These are phyloP conservation scores for Fusarium setosum DNA, from an alignment of 2,329 filamentous ascomycete genomes.

Conservation along the genomic window DNA sequence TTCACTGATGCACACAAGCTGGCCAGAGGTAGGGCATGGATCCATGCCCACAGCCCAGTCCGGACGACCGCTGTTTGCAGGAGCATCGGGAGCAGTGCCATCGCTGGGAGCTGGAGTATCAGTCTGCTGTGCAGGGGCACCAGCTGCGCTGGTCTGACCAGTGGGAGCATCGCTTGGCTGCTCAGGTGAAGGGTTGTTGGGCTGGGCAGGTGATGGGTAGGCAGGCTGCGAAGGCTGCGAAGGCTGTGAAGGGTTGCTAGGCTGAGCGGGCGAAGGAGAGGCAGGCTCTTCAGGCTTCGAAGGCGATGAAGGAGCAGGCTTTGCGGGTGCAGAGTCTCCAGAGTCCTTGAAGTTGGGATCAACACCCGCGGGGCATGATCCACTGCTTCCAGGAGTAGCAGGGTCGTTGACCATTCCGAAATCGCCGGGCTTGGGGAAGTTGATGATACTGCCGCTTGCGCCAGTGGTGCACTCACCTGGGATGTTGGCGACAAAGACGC, in stretches of 20 bases:
- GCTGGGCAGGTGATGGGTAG: neutral
- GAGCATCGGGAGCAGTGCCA: neutral
- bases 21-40: conserved; percentile 25
- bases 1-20: conserved; percentile 29
- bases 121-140: neutral
- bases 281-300: conserved; percentile 10
- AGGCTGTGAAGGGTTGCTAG: neutral
- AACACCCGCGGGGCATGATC: conserved; percentile 26
- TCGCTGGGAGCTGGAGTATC: neutral
- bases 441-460: conserved; percentile 31
- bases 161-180: neutral
- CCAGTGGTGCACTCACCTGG: conserved; percentile 39
- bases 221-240: conserved; percentile 10
- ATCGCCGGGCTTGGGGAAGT: conserved; percentile 39
- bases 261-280: neutral
- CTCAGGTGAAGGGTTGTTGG: neutral
- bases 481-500: conserved; percentile 40
- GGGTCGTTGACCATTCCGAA: conserved; percentile 37
- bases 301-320: conserved; percentile 1
- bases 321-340: conserved; percentile 3
- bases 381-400: conserved; percentile 18
- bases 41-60: conserved; percentile 24
- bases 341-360: conserved; percentile 36
- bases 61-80: conserved; percentile 8
- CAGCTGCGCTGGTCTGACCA: neutral